Evolutionary conservation across 345 rosid genomes (phyloP).

Genomic region (Bruguiera parviflora): DNA sequence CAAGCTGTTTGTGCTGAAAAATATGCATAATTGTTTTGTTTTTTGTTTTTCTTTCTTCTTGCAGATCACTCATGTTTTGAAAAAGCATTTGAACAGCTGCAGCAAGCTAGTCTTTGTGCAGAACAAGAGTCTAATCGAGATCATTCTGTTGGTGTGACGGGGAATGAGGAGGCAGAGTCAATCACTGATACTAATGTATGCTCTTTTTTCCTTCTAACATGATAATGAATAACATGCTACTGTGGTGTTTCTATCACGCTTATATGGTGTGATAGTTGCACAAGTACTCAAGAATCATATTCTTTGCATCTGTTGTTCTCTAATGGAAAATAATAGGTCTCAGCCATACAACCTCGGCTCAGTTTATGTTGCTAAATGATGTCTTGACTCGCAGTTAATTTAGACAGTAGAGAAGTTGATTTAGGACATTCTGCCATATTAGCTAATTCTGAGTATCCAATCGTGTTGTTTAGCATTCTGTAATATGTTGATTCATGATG

Average conservation of each 20-base stretch:
- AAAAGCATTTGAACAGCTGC: slow-evolving; percentile 54
- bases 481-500: no score
- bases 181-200: slow-evolving; percentile 40
- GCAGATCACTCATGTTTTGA: slow-evolving; percentile 63
- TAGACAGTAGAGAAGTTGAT: no score
- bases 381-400: no score
- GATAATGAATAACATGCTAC: not conserved
- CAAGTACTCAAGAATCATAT: no score
- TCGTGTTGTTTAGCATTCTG: no score
- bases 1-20: not conserved
- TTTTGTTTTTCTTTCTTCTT: not conserved
- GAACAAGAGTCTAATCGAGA: slow-evolving; percentile 36
- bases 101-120: slow-evolving; percentile 41
- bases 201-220: not conserved
- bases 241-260: not conserved
- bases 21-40: not conserved
- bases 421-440: no score
- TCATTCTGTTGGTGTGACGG: slow-evolving; percentile 30
- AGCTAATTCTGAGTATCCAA: no score
- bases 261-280: not conserved
- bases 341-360: no score
- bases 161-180: slow-evolving; percentile 36
- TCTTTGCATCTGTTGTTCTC: no score
- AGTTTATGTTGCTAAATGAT: no score
- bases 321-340: no score